These are phyloP conservation scores for Cryptococcus neoformans DNA, from an alignment of 1,284 basidiomycete species.

Conservation along the genomic window DNA sequence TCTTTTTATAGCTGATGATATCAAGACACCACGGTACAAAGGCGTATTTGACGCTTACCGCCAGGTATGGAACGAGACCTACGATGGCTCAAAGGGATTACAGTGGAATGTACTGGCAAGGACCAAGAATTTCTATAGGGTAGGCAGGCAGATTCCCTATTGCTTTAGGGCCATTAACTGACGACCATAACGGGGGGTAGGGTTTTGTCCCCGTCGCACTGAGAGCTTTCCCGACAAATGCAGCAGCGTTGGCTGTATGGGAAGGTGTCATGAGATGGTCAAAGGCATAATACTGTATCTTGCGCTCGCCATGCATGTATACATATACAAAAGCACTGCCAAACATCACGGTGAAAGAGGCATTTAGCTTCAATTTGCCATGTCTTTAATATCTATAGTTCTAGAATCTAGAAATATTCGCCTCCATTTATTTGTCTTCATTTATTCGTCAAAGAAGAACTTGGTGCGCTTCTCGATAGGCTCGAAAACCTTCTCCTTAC, in stretches of 20 bases:
- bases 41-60: conserved; percentile 40
- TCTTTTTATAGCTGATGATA: conserved; percentile 30
- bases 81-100: conserved; percentile 23
- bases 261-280: conserved; percentile 45
- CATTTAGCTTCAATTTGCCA: no score
- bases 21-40: conserved; percentile 38
- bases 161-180: not conserved
- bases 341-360: no score
- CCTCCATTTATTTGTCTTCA: not conserved
- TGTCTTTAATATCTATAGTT: no score
- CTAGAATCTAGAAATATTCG: not conserved
- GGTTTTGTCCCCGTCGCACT: conserved; percentile 48
- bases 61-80: conserved; percentile 40
- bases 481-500: conserved; percentile 43
- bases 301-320: no score
- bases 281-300: not conserved
- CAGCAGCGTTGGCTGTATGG: conserved; percentile 48
- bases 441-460: conserved; percentile 27
- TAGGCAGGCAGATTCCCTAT: conserved; percentile 13
- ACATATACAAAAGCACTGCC: no score
- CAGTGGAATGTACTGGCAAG: conserved; percentile 38
- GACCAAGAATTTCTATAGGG: conserved; percentile 44
- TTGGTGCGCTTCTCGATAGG: conserved; percentile 48
- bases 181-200: conserved; percentile 14
- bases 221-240: conserved; percentile 48